Conservation (phyloP, 495 filamentous ascomycete species). For the Aspergillus hancockii region DNA sequence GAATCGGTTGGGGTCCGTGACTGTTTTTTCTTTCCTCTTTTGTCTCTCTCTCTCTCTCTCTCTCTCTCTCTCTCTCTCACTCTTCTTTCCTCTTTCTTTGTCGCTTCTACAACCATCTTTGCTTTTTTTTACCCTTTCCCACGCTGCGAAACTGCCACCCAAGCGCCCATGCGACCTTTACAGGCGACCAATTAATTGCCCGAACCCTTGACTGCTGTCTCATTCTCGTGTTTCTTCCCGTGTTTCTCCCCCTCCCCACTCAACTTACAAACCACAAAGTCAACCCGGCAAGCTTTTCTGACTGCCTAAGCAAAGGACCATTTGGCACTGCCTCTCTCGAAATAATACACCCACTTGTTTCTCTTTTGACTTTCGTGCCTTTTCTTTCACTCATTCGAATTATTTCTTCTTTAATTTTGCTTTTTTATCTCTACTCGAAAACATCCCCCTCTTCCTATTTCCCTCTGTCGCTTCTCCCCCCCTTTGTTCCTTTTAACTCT, state of each 20-base stretch:
- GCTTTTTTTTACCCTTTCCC: not conserved
- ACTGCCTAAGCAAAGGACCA: constrained; percentile 2
- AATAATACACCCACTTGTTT: not conserved
- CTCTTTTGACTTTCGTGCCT: constrained; percentile 7
- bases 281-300: not conserved
- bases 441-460: constrained; percentile 16
- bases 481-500: constrained; percentile 13
- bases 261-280: not conserved
- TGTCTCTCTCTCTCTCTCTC: no score
- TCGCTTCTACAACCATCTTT: not conserved
- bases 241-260: not conserved
- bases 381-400: not conserved
- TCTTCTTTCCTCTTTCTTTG: constrained; percentile 2
- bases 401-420: not conserved
- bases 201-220: not conserved
- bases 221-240: constrained; percentile 8
- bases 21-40: constrained; percentile 6
- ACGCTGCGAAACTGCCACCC: not conserved
- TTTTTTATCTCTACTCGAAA: not conserved
- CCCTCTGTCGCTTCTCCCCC: constrained; percentile 15
- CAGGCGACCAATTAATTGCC: not conserved
- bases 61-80: constrained; percentile 17
- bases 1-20: not conserved
- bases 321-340: not conserved
- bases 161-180: not conserved